phyloP scores from a whole-genome alignment of 345 rosid species.

The Capsella bursapastoris region DNA sequence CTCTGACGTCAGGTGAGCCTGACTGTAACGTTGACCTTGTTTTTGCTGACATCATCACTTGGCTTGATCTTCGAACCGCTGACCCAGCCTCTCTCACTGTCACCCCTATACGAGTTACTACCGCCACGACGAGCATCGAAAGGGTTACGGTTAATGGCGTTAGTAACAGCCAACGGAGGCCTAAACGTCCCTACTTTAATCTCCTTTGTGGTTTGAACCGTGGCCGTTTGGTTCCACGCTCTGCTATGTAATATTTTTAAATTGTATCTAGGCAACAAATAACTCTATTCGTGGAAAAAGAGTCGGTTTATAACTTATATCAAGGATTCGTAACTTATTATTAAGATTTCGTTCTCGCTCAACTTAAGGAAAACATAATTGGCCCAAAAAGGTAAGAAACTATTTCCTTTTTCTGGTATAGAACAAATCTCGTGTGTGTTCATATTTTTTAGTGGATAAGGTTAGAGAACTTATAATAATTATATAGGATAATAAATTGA shows the following conservation, averaged over 20 bases:
- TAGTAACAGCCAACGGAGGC: constrained; percentile 20
- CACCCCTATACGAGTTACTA: constrained; percentile 47
- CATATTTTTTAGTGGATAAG: no score
- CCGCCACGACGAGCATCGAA: constrained; percentile 11
- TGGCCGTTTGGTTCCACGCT: constrained; percentile 55
- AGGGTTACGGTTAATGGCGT: constrained; percentile 12
- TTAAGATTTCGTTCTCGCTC: no score
- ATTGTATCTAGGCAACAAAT: neutral
- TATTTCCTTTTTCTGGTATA: neutral
- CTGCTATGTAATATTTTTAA: constrained; percentile 54
- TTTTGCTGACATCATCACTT: constrained; percentile 70
- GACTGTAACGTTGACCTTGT: constrained; percentile 75
- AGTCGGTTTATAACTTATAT: neutral
- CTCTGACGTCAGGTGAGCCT: constrained; percentile 82
- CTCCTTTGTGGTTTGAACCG: constrained; percentile 75
- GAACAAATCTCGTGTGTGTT: neutral
- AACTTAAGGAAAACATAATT: no score
- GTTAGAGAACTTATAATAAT: neutral
- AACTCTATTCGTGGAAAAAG: neutral
- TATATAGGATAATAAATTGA: no score
- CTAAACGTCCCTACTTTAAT: constrained; percentile 32
- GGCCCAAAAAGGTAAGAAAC: neutral
- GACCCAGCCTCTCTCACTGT: constrained; percentile 39
- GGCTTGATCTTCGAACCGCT: constrained; percentile 72
- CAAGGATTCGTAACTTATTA: neutral